phyloP scores from a whole-genome alignment of 2,329 filamentous ascomycete genomes.

The Delphinella strobiligena region DNA sequence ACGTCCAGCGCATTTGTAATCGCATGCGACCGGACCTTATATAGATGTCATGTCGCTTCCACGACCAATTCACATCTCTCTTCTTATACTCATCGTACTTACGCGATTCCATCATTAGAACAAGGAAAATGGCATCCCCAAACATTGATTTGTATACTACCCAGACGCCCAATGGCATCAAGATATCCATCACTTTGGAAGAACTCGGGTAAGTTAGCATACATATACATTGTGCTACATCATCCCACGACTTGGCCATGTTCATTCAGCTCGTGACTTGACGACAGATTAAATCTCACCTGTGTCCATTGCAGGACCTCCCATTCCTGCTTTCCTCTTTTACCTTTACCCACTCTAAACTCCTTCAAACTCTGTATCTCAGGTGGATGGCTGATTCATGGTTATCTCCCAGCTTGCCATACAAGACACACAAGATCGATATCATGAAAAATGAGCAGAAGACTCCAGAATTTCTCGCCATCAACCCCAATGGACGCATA shows the following conservation, averaged over 20 bases:
- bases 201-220: slow-evolving; percentile 48
- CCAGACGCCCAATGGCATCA: slow-evolving; percentile 81
- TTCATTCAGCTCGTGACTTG: background rate
- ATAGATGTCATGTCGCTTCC: too few species aligned
- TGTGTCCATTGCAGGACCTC: too few species aligned
- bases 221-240: background rate
- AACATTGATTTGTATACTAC: slow-evolving; percentile 7
- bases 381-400: background rate
- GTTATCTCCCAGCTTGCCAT: slow-evolving; percentile 42
- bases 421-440: slow-evolving; percentile 62
- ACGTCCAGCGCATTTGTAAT: too few species aligned
- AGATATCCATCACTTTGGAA: slow-evolving; percentile 75
- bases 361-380: background rate
- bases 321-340: too few species aligned
- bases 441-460: slow-evolving; percentile 69
- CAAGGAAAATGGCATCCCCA: background rate
- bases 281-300: too few species aligned
- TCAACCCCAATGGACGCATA: slow-evolving; percentile 89
- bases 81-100: too few species aligned
- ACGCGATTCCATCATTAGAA: too few species aligned
- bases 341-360: too few species aligned
- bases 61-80: too few species aligned
- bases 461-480: slow-evolving; percentile 75
- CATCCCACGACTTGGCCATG: background rate
- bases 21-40: too few species aligned